Conservation (phyloP, 169 alveolate genomes). For the Plasmodium malariae region DNA sequence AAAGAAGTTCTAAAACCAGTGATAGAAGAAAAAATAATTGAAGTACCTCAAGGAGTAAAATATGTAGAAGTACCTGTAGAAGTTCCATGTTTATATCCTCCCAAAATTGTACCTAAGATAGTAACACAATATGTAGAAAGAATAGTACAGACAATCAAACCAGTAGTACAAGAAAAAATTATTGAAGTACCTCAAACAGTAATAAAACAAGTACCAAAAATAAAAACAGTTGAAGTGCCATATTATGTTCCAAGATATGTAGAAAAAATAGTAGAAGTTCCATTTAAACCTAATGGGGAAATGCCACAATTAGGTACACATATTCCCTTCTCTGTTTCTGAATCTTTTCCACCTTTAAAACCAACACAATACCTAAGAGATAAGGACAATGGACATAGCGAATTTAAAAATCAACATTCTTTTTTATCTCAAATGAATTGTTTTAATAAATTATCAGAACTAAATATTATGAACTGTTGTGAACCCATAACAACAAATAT, state of each 20-base stretch:
- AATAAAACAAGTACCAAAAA: slow-evolving; percentile 87
- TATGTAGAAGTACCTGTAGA: slow-evolving; percentile 91
- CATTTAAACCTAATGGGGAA: slow-evolving; percentile 87
- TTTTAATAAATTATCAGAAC: slow-evolving; percentile 5
- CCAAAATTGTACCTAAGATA: slow-evolving; percentile 88
- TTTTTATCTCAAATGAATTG: slow-evolving; percentile 63
- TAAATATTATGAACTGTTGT: slow-evolving; percentile 1
- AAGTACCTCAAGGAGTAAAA: slow-evolving; percentile 90
- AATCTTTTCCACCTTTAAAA: slow-evolving; percentile 75
- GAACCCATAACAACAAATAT: slow-evolving; percentile 4
- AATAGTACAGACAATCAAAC: slow-evolving; percentile 87
- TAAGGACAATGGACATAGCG: slow-evolving; percentile 35
- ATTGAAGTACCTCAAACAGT: slow-evolving; percentile 89
- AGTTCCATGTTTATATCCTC: slow-evolving; percentile 90
- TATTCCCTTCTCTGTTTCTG: slow-evolving; percentile 75
- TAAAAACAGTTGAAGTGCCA: slow-evolving; percentile 89
- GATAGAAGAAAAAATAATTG: slow-evolving; percentile 89
- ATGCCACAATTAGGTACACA: slow-evolving; percentile 70
- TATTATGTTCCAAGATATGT: slow-evolving; percentile 90
- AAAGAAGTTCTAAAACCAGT: slow-evolving; percentile 88
- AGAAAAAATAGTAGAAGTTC: slow-evolving; percentile 88
- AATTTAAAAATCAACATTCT: slow-evolving; percentile 43
- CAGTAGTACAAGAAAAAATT: slow-evolving; percentile 87
- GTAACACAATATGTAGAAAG: slow-evolving; percentile 88
- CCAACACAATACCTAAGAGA: slow-evolving; percentile 75